A percentile compares a stretch with the other conserved stretches of the same genome.
These are phyloP conservation scores for Colletotrichum coccodes DNA, from an alignment of 2,329 filamentous ascomycete genomes.

Conservation along the genomic window DNA sequence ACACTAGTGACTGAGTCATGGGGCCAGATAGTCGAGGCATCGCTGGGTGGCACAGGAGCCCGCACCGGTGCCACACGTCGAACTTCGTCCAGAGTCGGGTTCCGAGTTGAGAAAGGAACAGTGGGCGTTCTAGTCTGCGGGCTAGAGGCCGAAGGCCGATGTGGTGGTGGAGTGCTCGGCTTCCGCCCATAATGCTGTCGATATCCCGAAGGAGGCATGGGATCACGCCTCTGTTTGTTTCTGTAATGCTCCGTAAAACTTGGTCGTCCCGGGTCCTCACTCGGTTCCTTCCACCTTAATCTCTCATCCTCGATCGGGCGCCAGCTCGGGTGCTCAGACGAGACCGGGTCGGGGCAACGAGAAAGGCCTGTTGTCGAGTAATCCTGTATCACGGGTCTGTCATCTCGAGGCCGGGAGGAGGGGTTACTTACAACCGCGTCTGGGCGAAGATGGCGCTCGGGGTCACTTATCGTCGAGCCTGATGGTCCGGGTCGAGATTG, in stretches of 20 bases:
- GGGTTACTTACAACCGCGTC: slow-evolving; percentile 21
- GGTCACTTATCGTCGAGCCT: neutral
- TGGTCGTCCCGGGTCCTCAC: neutral
- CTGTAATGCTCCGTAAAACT: neutral
- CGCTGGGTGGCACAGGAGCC: neutral
- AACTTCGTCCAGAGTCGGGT: neutral
- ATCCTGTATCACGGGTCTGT: slow-evolving; percentile 25
- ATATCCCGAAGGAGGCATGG: neutral
- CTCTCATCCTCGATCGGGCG: neutral
- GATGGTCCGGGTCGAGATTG: neutral
- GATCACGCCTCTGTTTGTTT: neutral
- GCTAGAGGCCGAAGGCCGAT: neutral
- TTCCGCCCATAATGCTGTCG: neutral
- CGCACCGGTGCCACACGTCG: neutral
- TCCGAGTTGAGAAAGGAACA: too few species aligned
- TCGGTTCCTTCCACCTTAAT: neutral
- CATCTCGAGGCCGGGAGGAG: neutral
- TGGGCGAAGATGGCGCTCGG: neutral
- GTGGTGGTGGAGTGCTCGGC: neutral
- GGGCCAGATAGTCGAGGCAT: neutral
- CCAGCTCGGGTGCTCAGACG: neutral
- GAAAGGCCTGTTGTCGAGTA: neutral
- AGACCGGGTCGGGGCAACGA: neutral
- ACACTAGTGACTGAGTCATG: neutral
- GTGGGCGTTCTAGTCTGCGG: neutral